phyloP scores from a whole-genome alignment of 2,329 filamentous ascomycete species.

The Fusarium drepaniforme region DNA sequence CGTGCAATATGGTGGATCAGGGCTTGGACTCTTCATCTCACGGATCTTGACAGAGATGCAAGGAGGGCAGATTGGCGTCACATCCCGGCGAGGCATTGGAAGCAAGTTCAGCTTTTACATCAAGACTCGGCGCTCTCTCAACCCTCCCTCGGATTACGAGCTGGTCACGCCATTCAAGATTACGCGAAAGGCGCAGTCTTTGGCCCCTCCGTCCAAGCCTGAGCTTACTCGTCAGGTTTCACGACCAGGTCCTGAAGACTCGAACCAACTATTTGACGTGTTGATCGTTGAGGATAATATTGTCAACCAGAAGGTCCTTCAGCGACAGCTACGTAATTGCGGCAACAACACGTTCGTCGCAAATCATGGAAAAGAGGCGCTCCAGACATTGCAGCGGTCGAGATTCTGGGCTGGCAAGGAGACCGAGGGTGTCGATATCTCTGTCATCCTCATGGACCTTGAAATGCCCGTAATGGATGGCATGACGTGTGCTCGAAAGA shows the following conservation, averaged over 20 bases:
- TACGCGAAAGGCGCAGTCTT: constrained; percentile 45
- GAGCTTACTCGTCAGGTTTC: constrained; percentile 34
- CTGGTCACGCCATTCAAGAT: constrained; percentile 52
- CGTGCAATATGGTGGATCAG: constrained; percentile 78
- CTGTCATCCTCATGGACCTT: constrained; percentile 82
- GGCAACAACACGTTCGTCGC: constrained; percentile 73
- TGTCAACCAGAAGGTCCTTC: constrained; percentile 74
- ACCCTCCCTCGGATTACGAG: constrained; percentile 54
- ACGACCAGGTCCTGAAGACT: constrained; percentile 23
- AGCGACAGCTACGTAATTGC: constrained; percentile 70
- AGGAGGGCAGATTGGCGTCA: constrained; percentile 82
- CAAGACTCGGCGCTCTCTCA: constrained; percentile 70
- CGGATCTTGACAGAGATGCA: constrained; percentile 81
- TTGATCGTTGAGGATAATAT: constrained; percentile 77
- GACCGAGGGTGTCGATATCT: constrained; percentile 64
- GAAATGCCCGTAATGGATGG: constrained; percentile 91
- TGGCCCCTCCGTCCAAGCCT: constrained; percentile 28
- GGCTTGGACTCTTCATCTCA: constrained; percentile 81
- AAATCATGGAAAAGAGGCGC: constrained; percentile 73
- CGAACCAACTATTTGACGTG: constrained; percentile 61
- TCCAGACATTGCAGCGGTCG: constrained; percentile 68
- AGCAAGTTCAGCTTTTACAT: constrained; percentile 85
- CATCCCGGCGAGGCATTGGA: constrained; percentile 74
- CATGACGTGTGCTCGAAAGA: constrained; percentile 76
- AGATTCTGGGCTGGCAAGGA: constrained; percentile 67